Evolutionary conservation across 1,284 basidiomycete species (phyloP).

Genomic region (Singerocomus inundabilis): DNA sequence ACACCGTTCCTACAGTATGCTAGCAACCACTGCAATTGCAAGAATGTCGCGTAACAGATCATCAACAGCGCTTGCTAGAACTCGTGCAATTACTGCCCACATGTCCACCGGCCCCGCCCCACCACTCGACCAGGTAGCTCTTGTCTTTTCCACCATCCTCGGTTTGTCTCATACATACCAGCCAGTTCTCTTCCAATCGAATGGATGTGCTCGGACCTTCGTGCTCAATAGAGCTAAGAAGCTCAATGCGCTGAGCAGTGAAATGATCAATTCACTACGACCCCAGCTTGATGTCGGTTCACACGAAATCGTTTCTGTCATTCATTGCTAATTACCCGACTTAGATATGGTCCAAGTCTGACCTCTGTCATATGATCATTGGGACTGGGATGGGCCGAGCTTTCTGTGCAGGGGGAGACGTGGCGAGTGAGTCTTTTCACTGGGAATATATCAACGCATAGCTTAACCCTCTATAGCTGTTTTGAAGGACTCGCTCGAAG

Average conservation of each 20-base stretch:
- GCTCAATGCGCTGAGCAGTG: slow-evolving; percentile 83
- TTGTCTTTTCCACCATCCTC: slow-evolving; percentile 15
- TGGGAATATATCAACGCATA: slow-evolving; percentile 4
- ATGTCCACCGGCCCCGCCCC: slow-evolving; percentile 40
- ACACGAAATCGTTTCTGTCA: slow-evolving; percentile 1
- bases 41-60: slow-evolving; percentile 34
- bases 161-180: slow-evolving; percentile 36
- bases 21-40: slow-evolving; percentile 25
- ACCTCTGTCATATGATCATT: slow-evolving; percentile 75
- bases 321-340: slow-evolving; percentile 15
- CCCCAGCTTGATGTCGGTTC: slow-evolving; percentile 69
- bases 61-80: slow-evolving; percentile 44
- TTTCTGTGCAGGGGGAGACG: slow-evolving; percentile 96
- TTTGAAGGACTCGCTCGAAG: slow-evolving; percentile 46
- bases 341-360: slow-evolving; percentile 79
- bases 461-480: slow-evolving; percentile 46
- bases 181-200: slow-evolving; percentile 69
- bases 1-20: slow-evolving; percentile 27
- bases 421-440: slow-evolving; percentile 60
- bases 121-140: slow-evolving; percentile 27
- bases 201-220: slow-evolving; percentile 63
- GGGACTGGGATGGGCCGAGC: slow-evolving; percentile 77
- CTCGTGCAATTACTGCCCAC: slow-evolving; percentile 57
- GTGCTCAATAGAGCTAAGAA: slow-evolving; percentile 82
- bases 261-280: slow-evolving; percentile 78